phyloP scores from a whole-genome alignment of 331 rosid species.

The Quercus phellos region DNA sequence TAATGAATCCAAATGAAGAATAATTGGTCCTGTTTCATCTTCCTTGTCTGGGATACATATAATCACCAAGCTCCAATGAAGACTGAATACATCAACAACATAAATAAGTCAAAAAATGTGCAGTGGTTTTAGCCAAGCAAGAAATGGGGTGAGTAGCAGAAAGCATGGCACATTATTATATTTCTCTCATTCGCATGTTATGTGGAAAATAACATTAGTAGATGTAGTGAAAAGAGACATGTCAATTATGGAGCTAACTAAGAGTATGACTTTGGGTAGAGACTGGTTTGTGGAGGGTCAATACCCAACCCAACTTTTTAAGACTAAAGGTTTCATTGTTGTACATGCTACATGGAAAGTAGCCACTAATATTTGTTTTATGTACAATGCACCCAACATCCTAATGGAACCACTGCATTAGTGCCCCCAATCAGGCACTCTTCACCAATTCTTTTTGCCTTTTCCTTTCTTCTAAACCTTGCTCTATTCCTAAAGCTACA shows the following conservation, averaged over 20 bases:
- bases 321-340: too few species aligned
- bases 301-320: too few species aligned
- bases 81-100: conserved; percentile 45
- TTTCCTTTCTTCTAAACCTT: not conserved
- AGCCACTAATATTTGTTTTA: not conserved
- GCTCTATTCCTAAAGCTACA: not conserved
- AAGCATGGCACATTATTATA: not conserved
- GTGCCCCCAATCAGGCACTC: too few species aligned
- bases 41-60: conserved; percentile 85
- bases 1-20: conserved; percentile 92
- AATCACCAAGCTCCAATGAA: conserved; percentile 94
- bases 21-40: conserved; percentile 77
- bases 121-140: not conserved
- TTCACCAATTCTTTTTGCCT: not conserved
- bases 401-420: not conserved
- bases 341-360: not conserved
- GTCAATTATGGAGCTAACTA: too few species aligned
- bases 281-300: too few species aligned
- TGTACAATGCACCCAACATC: not conserved
- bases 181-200: not conserved
- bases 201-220: not conserved
- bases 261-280: too few species aligned
- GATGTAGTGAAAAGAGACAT: too few species aligned
- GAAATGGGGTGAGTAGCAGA: not conserved
- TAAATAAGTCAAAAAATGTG: conserved; percentile 7